A percentile compares a stretch with the other conserved stretches of the same genome.
phyloP scores from a whole-genome alignment of 2,329 filamentous ascomycete species.

The Xenoacremonium recifei region DNA sequence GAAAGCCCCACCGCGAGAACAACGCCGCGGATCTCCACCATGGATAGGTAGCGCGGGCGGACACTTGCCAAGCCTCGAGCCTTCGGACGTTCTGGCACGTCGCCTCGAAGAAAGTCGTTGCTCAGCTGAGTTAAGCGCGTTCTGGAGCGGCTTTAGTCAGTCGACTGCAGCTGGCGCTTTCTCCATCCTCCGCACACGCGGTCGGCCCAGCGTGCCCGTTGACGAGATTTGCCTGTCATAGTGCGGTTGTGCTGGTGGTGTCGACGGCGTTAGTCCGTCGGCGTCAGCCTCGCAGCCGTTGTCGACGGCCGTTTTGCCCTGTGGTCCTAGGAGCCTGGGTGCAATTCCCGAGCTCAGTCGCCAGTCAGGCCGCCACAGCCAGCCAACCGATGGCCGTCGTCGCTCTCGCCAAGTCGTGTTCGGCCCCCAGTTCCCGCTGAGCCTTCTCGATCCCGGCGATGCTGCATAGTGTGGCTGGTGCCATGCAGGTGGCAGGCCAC shows the following conservation, averaged over 20 bases:
- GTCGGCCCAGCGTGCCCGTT: conserved; percentile 18
- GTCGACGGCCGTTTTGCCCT: conserved; percentile 12
- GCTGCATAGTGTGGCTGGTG: conserved; percentile 22
- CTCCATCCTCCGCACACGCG: too few relatives aligned
- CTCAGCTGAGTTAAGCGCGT: conserved; percentile 26
- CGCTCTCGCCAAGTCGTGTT: conserved; percentile 7
- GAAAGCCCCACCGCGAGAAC: conserved; percentile 20
- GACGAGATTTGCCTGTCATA: conserved; percentile 14
- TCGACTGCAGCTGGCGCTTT: conserved; percentile 14
- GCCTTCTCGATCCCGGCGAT: conserved; percentile 3
- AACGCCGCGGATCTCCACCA: conserved; percentile 17
- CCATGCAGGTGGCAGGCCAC: conserved; percentile 14
- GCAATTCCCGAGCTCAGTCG: too few relatives aligned
- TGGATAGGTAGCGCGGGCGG: conserved; percentile 21
- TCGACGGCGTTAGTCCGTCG: conserved; percentile 4
- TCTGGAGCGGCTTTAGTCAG: conserved; percentile 18
- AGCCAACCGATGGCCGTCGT: too few relatives aligned
- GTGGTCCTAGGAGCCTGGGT: too few relatives aligned
- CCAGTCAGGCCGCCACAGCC: too few relatives aligned
- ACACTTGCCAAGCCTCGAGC: conserved; percentile 21
- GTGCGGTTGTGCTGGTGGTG: conserved; percentile 2
- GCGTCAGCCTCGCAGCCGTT: conserved; percentile 21
- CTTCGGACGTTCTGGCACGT: conserved; percentile 11
- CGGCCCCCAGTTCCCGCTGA: conserved; percentile 3
- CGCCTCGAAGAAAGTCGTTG: conserved; percentile 14